Conservation (phyloP, 139 green algal species). For the Micractinium conductrix region DNA sequence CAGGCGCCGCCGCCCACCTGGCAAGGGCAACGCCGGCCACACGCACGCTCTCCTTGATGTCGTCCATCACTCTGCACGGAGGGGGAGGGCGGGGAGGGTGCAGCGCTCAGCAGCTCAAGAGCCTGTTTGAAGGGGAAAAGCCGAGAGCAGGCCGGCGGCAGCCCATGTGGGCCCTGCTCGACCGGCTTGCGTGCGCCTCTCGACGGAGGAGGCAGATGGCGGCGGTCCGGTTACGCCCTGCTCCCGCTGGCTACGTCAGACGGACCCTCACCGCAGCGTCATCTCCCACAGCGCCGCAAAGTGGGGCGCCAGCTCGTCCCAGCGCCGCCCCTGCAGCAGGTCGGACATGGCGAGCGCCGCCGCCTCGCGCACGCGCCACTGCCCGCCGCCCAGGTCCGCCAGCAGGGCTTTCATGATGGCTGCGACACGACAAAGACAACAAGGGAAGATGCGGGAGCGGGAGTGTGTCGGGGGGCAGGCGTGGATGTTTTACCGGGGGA, state of each 20-base stretch:
- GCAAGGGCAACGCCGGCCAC: constrained; percentile 43
- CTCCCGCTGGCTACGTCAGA: too few species aligned
- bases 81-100: background rate
- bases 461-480: background rate
- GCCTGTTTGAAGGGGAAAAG: background rate
- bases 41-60: constrained; percentile 89
- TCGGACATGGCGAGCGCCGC: constrained; percentile 73
- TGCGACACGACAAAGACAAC: background rate
- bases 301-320: constrained; percentile 66
- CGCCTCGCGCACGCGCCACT: constrained; percentile 91
- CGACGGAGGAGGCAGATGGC: too few species aligned
- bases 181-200: too few species aligned
- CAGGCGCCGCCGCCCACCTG: background rate
- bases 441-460: background rate
- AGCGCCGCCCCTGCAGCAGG: constrained; percentile 75
- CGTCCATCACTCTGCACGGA: constrained; percentile 63
- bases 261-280: constrained; percentile 61
- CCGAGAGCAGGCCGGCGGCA: too few species aligned
- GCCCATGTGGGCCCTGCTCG: too few species aligned
- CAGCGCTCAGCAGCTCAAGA: background rate
- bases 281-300: constrained; percentile 80
- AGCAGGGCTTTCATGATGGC: constrained; percentile 65
- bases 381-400: constrained; percentile 72
- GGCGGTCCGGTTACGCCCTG: too few species aligned
- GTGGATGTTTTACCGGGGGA: too few species aligned